Evolutionary conservation across 441 rosid species (phyloP), one percentile per base, ranked within the genome.

Genomic region (Biscutella laevigata): DNA sequence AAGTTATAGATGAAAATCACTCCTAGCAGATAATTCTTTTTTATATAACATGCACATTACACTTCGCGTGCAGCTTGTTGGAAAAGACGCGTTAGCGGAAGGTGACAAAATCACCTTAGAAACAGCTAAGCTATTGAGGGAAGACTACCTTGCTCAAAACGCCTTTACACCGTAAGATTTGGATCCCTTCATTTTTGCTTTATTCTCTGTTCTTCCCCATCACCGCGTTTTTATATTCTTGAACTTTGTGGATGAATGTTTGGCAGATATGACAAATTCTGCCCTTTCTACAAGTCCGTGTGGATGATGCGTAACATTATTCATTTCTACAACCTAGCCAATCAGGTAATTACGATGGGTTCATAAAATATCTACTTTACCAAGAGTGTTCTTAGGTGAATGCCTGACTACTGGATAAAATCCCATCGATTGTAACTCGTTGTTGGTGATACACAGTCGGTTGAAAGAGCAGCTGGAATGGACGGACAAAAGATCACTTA

Each of bases 251-350:
- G 53, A 19, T 74, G 60, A 27, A 41, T 62, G 34, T 65, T 38
- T 7, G 56, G 37, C 79, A 83, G 99, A 61, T 94, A 89, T 57
- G 99, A 83, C 73, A 94, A 94, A 58, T 94, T 76, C 75, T 94
- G 99, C 61, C 97, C 99, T 38, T 94, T 94, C 79, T 94, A 89
- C 91, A 94, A 94, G 71, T 89, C 97, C 14, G 94, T 94, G 59
- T 94, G 99, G 99, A 84, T 94, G 97, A 94, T 94, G 99, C 97
- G 97, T 70, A 94, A 94, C 81, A 94, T 94, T 24, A 80, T 94
- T 55, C 97, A 89, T 77, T 94, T 81, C 78, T 84, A 70, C 77
- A 85, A 79, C 72, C 70, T 94, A 80, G 95, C 99, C 77, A 89
- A 94, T 56, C 99, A 86, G 95, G 99, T 94, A 72, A 45, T 13